Percentiles rank a stretch among this genome's conserved stretches.
These are phyloP conservation scores for Haematococcus lacustris DNA, from an alignment of 139 green algal species.

Conservation along the genomic window DNA sequence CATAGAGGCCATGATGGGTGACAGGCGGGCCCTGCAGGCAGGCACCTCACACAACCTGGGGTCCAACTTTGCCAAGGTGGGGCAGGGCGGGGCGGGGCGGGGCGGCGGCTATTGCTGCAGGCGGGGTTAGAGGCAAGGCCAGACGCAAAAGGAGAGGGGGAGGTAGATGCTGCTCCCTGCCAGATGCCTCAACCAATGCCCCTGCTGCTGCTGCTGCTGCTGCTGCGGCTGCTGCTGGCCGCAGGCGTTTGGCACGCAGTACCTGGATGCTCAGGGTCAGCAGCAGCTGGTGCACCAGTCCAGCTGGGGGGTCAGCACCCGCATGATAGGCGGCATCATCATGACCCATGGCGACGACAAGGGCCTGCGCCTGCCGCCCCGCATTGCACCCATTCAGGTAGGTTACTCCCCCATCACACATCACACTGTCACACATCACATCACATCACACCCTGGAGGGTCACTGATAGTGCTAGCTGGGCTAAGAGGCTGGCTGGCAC, in stretches of 20 bases:
- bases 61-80: constrained; percentile 85
- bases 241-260: constrained; percentile 59
- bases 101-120: not conserved
- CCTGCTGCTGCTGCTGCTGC: not conserved
- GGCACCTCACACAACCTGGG: constrained; percentile 96
- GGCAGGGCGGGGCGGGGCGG: not conserved
- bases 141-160: too few species aligned
- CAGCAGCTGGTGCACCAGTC: constrained; percentile 83
- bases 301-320: constrained; percentile 89
- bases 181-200: not conserved
- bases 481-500: too few species aligned
- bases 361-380: constrained; percentile 83
- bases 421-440: not conserved
- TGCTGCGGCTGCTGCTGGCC: not conserved
- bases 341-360: constrained; percentile 97
- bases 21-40: constrained; percentile 80
- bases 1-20: constrained; percentile 99
- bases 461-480: too few species aligned
- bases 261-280: constrained; percentile 53
- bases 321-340: constrained; percentile 93
- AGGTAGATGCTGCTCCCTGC: not conserved
- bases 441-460: too few species aligned
- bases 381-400: constrained; percentile 87
- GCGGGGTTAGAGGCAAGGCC: not conserved
- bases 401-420: not conserved